Evolutionary conservation across 352 stramenopile species (phyloP).

Genomic region (Phytophthora pinifolia): DNA sequence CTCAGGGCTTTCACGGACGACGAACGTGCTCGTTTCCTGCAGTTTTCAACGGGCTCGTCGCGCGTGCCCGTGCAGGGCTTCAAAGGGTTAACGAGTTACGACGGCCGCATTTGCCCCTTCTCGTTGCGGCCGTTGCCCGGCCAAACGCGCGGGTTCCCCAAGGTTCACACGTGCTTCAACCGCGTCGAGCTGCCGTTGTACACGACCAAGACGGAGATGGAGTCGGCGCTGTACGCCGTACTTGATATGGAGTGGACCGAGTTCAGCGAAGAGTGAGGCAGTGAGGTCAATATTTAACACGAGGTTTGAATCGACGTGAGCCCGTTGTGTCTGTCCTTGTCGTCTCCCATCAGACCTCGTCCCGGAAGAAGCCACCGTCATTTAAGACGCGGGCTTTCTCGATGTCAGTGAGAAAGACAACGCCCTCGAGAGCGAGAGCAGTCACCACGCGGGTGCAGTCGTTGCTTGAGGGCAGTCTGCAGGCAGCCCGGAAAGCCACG

Average conservation of each 20-base stretch:
- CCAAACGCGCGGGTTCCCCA: conserved; percentile 69
- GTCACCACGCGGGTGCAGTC: not conserved
- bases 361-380: conserved; percentile 1
- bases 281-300: conserved; percentile 35
- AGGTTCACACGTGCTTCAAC: conserved; percentile 87
- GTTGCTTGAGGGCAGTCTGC: conserved; percentile 5
- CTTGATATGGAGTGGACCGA: conserved; percentile 96
- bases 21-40: conserved; percentile 78
- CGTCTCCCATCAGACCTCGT: conserved; percentile 16
- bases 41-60: conserved; percentile 86
- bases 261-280: conserved; percentile 83
- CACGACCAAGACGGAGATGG: conserved; percentile 86
- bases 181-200: conserved; percentile 83
- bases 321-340: conserved; percentile 10
- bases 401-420: too few species aligned
- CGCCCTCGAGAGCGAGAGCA: too few species aligned
- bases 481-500: conserved; percentile 4
- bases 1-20: conserved; percentile 59
- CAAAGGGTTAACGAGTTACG: conserved; percentile 79
- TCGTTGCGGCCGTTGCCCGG: conserved; percentile 54
- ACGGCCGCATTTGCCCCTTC: conserved; percentile 80
- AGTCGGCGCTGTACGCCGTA: conserved; percentile 94
- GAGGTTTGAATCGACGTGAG: conserved; percentile 3
- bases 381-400: too few species aligned
- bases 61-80: conserved; percentile 88